Base-by-base conservation (phyloP, 208 protist genomes). In the Borovskyia barvae region DNA sequence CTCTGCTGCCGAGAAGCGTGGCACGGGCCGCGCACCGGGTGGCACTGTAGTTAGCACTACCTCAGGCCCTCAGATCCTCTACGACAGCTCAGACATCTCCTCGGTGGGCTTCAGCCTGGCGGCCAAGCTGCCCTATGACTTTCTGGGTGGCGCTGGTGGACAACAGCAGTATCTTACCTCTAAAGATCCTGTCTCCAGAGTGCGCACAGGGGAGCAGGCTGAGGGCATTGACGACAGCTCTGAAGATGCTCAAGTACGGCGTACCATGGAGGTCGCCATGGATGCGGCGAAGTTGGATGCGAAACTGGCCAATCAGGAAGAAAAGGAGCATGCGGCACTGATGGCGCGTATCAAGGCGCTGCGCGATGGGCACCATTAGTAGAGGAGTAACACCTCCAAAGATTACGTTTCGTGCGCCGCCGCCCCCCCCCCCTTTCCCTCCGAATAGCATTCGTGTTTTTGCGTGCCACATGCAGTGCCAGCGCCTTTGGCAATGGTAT, bases 21-120 rank as follows among this genome's bases (percentile, higher is more conserved):
- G 11, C 54, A 2, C 54, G 1, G 46, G 37, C 5, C 53, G 46
- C 26, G 33, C 49, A 17, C 66, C 63, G 0, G 72, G 66, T 8
- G 84, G 80, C 0, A 73, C 71, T 20, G 65, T 85, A 5, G 64
- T 91, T 45, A 66, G 72, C 36, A 78, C 66, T 32, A 57, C 65
- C 26, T 59, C 64, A 5, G 84, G 80, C 1, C 63, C 77, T 19
- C 77, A 87, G 53, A 51, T 91, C n/a, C 48, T 87, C 17, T 85
- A 73, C 56, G 72, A 91, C 41, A 83, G 73, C 72, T 91, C 84
- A 2, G 65, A 80, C 63, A 91, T 91, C 70, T 86, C 77, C 62
- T 86, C 84, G 2, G 47, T 91, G 1, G 84, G 84, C 17, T 91
- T 91, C 41, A 49, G 63, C 17, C 66, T 49, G 42, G 62, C 75